These are phyloP conservation scores for Boletales sp. DNA, from an alignment of 768 basidiomycete species.

Conservation along the genomic window DNA sequence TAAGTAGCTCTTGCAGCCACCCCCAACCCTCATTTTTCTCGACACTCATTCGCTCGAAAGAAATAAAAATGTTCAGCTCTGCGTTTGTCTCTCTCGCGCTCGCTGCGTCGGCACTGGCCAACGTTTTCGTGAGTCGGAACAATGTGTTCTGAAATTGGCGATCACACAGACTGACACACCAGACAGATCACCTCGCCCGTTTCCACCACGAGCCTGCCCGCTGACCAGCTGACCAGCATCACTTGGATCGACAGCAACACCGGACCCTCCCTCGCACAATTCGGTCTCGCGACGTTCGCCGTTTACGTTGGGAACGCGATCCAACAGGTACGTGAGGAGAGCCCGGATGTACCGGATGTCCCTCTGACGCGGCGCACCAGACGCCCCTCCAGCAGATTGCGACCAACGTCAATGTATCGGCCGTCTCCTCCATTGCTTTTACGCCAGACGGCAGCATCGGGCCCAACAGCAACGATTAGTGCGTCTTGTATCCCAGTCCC, in stretches of 20 bases:
- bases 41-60: conserved; percentile 9
- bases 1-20: conserved; percentile 3
- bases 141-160: neutral
- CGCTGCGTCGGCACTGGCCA: conserved; percentile 52
- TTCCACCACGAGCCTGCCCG: conserved; percentile 41
- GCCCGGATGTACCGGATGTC: too few relatives aligned
- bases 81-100: conserved; percentile 47
- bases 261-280: conserved; percentile 45
- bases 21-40: conserved; percentile 26
- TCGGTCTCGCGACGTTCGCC: conserved; percentile 49
- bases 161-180: neutral
- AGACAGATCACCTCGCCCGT: conserved; percentile 58
- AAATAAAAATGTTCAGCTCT: conserved; percentile 47
- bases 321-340: conserved; percentile 47
- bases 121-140: conserved; percentile 46
- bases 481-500: neutral
- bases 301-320: conserved; percentile 62
- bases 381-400: conserved; percentile 55
- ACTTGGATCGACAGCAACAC: conserved; percentile 57
- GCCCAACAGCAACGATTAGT: conserved; percentile 56
- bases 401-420: conserved; percentile 49
- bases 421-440: conserved; percentile 43
- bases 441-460: conserved; percentile 52
- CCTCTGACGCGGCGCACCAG: conserved; percentile 26
- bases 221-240: conserved; percentile 48